Evolutionary conservation across 106 monocot species (phyloP).

Genomic region (Allium sativum): DNA sequence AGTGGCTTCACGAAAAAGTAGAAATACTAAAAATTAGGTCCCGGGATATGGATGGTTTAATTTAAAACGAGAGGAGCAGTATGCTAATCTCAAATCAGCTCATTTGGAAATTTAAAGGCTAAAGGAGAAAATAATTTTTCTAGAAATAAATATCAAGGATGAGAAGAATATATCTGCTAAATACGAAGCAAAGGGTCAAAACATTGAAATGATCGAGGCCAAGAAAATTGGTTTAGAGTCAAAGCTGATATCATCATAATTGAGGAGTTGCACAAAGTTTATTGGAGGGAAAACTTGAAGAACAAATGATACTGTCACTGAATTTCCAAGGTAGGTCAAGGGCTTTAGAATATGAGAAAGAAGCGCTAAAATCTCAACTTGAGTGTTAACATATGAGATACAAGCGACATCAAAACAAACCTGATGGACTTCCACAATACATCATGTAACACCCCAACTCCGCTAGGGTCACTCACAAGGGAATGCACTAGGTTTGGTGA

Average conservation of each 20-base stretch:
- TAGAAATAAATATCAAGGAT: slow-evolving; percentile 12
- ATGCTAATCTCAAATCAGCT: slow-evolving; percentile 31
- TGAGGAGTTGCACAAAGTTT: background rate
- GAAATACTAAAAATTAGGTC: too few relatives aligned
- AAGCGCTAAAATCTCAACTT: slow-evolving; percentile 16
- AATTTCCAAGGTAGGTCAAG: background rate
- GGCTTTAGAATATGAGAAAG: background rate
- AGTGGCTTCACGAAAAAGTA: too few relatives aligned
- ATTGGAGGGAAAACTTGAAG: slow-evolving; percentile 8
- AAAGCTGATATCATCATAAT: slow-evolving; percentile 11
- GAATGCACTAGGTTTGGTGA: too few relatives aligned
- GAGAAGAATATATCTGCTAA: slow-evolving; percentile 14
- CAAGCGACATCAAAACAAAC: too few relatives aligned
- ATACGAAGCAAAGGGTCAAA: slow-evolving; percentile 7
- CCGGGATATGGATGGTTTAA: too few relatives aligned
- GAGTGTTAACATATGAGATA: too few relatives aligned
- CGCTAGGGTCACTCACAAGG: too few relatives aligned
- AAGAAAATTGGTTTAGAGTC: slow-evolving; percentile 18
- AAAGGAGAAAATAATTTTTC: slow-evolving; percentile 13
- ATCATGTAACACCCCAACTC: too few relatives aligned
- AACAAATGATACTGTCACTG: slow-evolving; percentile 8
- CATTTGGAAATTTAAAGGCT: slow-evolving; percentile 19
- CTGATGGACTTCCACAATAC: too few relatives aligned
- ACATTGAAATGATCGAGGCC: slow-evolving; percentile 2
- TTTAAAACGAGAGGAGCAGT: slow-evolving; percentile 15